phyloP scores from a whole-genome alignment of 2,329 filamentous ascomycete species.

The Fusarium sp. region DNA sequence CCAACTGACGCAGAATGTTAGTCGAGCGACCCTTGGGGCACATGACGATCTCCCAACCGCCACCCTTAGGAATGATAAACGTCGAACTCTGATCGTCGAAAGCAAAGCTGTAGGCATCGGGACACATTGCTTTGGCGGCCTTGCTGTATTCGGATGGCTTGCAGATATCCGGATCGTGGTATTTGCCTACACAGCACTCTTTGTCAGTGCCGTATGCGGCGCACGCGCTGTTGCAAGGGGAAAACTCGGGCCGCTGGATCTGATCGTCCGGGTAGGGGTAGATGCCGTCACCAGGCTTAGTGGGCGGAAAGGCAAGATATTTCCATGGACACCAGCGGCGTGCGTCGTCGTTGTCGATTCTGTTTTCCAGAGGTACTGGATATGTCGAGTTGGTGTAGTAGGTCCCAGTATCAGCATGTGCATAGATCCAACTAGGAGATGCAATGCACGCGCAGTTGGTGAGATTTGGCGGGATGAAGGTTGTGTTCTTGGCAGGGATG shows the following conservation, averaged over 20 bases:
- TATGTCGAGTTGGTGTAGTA: slow-evolving; percentile 74
- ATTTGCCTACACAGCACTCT: slow-evolving; percentile 82
- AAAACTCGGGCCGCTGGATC: slow-evolving; percentile 76
- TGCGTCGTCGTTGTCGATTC: slow-evolving; percentile 67
- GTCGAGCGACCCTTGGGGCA: slow-evolving; percentile 75
- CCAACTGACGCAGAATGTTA: slow-evolving; percentile 66
- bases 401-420: slow-evolving; percentile 63
- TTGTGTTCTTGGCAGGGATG: slow-evolving; percentile 70
- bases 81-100: slow-evolving; percentile 70
- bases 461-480: slow-evolving; percentile 78
- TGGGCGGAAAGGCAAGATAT: slow-evolving; percentile 75
- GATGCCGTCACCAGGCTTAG: slow-evolving; percentile 78
- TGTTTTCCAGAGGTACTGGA: slow-evolving; percentile 75
- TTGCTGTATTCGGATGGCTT: slow-evolving; percentile 75
- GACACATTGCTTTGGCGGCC: slow-evolving; percentile 79
- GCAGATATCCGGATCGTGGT: slow-evolving; percentile 73
- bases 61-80: slow-evolving; percentile 74
- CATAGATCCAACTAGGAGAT: slow-evolving; percentile 71
- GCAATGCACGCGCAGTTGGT: slow-evolving; percentile 83
- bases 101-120: slow-evolving; percentile 86
- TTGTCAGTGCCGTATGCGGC: slow-evolving; percentile 72
- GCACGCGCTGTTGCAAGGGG: slow-evolving; percentile 83
- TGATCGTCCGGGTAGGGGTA: slow-evolving; percentile 85
- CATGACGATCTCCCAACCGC: slow-evolving; percentile 83
- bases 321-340: slow-evolving; percentile 85